Evolutionary conservation across 495 filamentous ascomycete genomes (phyloP), one percentile per base, ranked within the genome.

Genomic region (Lophium mytilinum): DNA sequence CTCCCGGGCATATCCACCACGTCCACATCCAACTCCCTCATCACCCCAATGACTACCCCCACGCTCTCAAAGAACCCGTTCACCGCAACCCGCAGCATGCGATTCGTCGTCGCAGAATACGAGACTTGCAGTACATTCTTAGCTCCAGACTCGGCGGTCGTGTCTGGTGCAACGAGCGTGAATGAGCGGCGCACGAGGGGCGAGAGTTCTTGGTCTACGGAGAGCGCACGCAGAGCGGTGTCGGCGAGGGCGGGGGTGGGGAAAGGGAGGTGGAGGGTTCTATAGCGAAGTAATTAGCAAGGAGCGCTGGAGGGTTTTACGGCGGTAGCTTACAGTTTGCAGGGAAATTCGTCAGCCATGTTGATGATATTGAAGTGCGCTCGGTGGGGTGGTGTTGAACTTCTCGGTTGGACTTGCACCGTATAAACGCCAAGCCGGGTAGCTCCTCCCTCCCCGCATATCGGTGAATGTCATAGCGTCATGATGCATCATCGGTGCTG

Each of bases 51-150:
- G 0, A 96, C 83, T 37, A 95, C 81, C 9, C 83, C 81, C 30
- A 96, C 63, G 61, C 87, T 94, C 59, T 97, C 93, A 77, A 97
- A 89, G 66, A 95, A 95, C n/a, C 92, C 90, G 73, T 98, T 98
- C 61, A 96, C 92, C 12, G 93, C 89, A 9, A 98, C 93, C 14
- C 93, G 84, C 60, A 98, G 78, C 94, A 96, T 96, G 55, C 93
- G 84, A 61, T 95, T 93, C 14, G 93, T 97, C 0, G 89, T 90
- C 0, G 93, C 93, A 47, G 78, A 81, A 74, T 97, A 98, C 50
- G 86, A 80, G 9, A 85, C 85, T 37, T 79, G 74, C 43, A 98
- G 76, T 6, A 90, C 73, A 4, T 77, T 82, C 50, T 78, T 73
- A 11, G 62, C 68, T 30, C 74, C 73, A 36, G 50, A 34, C 9